Base-by-base conservation (phyloP, 352 stramenopile genomes). In the Phytopythium oedochilum region DNA sequence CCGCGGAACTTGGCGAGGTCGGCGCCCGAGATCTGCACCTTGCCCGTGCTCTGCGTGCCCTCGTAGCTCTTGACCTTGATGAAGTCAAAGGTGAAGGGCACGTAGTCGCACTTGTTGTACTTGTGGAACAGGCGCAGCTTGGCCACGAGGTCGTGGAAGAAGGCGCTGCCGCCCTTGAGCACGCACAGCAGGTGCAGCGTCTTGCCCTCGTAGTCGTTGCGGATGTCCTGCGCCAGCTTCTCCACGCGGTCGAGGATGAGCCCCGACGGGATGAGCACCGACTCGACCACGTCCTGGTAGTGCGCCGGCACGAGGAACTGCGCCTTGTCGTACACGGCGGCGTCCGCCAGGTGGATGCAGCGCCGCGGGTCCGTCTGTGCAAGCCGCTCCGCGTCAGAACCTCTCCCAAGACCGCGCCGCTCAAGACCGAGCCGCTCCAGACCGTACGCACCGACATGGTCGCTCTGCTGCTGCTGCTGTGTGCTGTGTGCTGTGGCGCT, bases 61-160 rank as follows among this genome's bases (percentile, higher is more conserved):
- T 92, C 89, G 71, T 99, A 99, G 51, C 88, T 98, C 70, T 97
- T 97, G 52, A 97, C 92, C 47, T 88, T 82, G 64, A 98, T 86
- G 57, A 98, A 98, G 71, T 98, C 93, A 66, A 97, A 97, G 32
- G 79, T 94, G 72, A 96, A 98, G 40, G 82, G 82, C 55, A 97
- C 85, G 71, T 94, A 88, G 60, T 86, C 63, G 74, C 75, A 92
- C 68, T 88, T 79, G 69, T 91, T 90, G 73, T 90, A 90, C 78
- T 92, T 92, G 72, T 92, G 79, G 60, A 89, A 88, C 12, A 92
- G 65, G 1, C 80, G 79, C 51, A 93, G 63, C 56, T 93, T 89
- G 64, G 89, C 79, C 25, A 96, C 78, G 26, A 96, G 78, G 46
- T 91, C 73, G 54, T 96, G 79, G 70, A 97, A 97, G 71, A 96